These are phyloP conservation scores for Dendrothele bispora DNA, from an alignment of 768 basidiomycete genomes.

Conservation along the genomic window DNA sequence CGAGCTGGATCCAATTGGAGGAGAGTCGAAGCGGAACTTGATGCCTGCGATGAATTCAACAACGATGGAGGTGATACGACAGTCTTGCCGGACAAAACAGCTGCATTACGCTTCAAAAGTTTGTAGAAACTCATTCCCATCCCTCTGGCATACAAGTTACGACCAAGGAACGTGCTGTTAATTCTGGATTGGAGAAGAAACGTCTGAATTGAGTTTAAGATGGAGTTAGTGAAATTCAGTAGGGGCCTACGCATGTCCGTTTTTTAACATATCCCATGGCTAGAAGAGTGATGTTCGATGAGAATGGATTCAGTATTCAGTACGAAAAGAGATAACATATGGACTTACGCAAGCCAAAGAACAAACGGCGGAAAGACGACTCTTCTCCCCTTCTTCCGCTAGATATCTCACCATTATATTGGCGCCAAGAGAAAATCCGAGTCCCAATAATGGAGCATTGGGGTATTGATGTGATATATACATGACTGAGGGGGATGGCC, in stretches of 20 bases:
- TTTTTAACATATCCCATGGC: constrained; percentile 54
- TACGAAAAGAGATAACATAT: constrained; percentile 8
- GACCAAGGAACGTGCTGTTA: constrained; percentile 50
- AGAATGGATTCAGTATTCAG: too few relatives aligned
- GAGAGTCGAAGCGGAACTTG: too few relatives aligned
- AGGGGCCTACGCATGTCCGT: constrained; percentile 43
- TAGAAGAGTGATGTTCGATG: too few relatives aligned
- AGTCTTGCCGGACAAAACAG: too few relatives aligned
- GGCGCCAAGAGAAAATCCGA: constrained; percentile 93
- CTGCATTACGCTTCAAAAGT: constrained; percentile 51
- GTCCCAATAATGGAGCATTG: constrained; percentile 77
- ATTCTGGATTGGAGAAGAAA: constrained; percentile 44
- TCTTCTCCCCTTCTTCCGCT: constrained; percentile 71
- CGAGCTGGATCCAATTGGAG: background rate
- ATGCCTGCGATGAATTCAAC: background rate
- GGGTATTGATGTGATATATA: constrained; percentile 76
- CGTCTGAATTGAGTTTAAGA: background rate
- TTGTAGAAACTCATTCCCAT: constrained; percentile 75
- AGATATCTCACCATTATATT: constrained; percentile 88
- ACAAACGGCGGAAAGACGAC: constrained; percentile 65
- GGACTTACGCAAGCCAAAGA: constrained; percentile 70
- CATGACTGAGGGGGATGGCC: too few relatives aligned
- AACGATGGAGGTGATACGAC: too few relatives aligned
- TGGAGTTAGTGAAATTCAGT: constrained; percentile 10
- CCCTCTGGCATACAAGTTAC: constrained; percentile 68